These are phyloP conservation scores for Opeltia flavorubescens DNA, from an alignment of 495 filamentous ascomycete genomes.

Conservation along the genomic window DNA sequence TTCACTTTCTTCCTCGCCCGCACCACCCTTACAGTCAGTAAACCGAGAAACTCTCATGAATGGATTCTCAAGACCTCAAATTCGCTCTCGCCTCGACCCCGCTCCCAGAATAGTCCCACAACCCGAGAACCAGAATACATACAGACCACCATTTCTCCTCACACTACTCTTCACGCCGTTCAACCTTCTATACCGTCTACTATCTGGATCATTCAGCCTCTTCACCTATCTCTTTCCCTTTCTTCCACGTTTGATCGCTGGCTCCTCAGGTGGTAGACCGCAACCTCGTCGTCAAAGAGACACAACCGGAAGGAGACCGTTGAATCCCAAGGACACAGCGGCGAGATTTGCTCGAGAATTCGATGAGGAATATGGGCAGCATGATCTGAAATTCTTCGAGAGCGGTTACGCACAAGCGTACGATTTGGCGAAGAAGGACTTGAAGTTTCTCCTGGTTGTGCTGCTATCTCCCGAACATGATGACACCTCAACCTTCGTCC, in stretches of 20 bases:
- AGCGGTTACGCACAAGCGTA: slow-evolving; percentile 80
- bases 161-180: slow-evolving; percentile 71
- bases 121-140: slow-evolving; percentile 44
- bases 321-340: slow-evolving; percentile 76
- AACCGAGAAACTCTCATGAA: slow-evolving; percentile 62
- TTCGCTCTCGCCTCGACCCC: slow-evolving; percentile 34
- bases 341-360: slow-evolving; percentile 82
- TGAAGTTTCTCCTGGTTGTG: slow-evolving; percentile 77
- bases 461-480: slow-evolving; percentile 87
- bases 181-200: slow-evolving; percentile 54
- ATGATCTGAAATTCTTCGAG: slow-evolving; percentile 61
- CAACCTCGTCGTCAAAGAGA: slow-evolving; percentile 40
- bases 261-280: slow-evolving; percentile 21
- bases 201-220: slow-evolving; percentile 47
- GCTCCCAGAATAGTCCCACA: slow-evolving; percentile 76
- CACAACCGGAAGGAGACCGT: slow-evolving; percentile 52
- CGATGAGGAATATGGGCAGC: slow-evolving; percentile 74
- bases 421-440: slow-evolving; percentile 75
- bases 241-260: slow-evolving; percentile 53
- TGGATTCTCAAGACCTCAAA: slow-evolving; percentile 26
- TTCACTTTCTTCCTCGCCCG: slow-evolving; percentile 40
- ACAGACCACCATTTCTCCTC: slow-evolving; percentile 58
- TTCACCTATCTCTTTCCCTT: slow-evolving; percentile 68
- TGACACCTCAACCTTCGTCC: slow-evolving; percentile 71
- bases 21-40: slow-evolving; percentile 28